A percentile compares a stretch with the other conserved stretches of the same genome.
Conservation (phyloP, 2,329 filamentous ascomycete species). For the Truncatella angustata region DNA sequence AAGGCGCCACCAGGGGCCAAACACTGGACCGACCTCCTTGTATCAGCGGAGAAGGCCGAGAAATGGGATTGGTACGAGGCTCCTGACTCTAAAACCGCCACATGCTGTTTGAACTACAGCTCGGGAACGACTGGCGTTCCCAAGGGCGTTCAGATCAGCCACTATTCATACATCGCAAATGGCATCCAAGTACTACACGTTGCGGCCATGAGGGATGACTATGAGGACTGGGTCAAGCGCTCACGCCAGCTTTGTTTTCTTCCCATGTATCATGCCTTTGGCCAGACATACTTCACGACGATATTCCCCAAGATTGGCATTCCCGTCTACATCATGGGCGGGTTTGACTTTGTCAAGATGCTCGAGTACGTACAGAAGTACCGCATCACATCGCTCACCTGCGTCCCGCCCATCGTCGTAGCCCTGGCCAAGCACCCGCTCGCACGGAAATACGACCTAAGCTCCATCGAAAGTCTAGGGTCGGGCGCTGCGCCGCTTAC, state of each 20-base stretch:
- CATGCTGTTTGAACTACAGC: conserved; percentile 75
- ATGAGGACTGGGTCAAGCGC: conserved; percentile 37
- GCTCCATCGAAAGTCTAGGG: conserved; percentile 56
- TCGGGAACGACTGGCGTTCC: conserved; percentile 78
- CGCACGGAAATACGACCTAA: conserved; percentile 65
- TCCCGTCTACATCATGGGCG: conserved; percentile 75
- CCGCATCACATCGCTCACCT: conserved; percentile 62
- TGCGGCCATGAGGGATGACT: conserved; percentile 43
- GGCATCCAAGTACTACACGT: conserved; percentile 57
- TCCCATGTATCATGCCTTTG: conserved; percentile 74
- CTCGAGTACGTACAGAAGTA: conserved; percentile 66
- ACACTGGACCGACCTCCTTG: conserved; percentile 29
- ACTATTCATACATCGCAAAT: conserved; percentile 74
- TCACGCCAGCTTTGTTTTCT: conserved; percentile 62
- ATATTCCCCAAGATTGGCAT: conserved; percentile 53
- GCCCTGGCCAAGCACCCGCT: conserved; percentile 70
- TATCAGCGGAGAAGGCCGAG: conserved; percentile 39
- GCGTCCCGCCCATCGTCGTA: conserved; percentile 76
- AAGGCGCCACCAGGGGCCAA: conserved; percentile 22
- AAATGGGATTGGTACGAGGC: conserved; percentile 63
- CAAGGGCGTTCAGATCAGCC: conserved; percentile 82
- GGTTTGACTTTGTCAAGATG: conserved; percentile 74
- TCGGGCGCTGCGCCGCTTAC: conserved; percentile 70
- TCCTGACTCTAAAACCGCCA: conserved; percentile 46
- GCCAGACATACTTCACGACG: conserved; percentile 69